A percentile compares a stretch with the other conserved stretches of the same genome.
Conservation (phyloP, 2,329 filamentous ascomycete genomes). For the Penicillium sp. region DNA sequence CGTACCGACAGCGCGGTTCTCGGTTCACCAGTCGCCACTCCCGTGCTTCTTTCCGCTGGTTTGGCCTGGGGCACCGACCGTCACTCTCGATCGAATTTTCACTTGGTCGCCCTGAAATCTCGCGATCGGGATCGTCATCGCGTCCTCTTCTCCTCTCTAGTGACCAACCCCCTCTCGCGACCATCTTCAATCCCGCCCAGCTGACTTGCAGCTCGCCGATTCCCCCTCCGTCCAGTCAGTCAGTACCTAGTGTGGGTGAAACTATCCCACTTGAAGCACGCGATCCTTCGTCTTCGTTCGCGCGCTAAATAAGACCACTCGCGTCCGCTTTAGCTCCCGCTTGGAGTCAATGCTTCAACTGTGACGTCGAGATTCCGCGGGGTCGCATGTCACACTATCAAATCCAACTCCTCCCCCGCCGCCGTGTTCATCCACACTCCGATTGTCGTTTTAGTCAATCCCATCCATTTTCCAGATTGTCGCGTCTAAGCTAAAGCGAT, state of each 20-base stretch:
- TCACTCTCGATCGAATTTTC: conserved; percentile 4
- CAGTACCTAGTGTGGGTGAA: not conserved
- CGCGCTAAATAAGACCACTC: conserved; percentile 3
- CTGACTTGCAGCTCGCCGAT: not conserved
- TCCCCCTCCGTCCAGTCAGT: too few species aligned
- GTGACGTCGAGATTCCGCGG: conserved; percentile 22
- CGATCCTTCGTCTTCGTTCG: not conserved
- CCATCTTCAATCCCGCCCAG: not conserved
- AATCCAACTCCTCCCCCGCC: conserved; percentile 2
- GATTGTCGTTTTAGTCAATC: conserved; percentile 4
- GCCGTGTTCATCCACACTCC: not conserved
- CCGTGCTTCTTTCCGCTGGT: conserved; percentile 6
- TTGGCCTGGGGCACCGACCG: conserved; percentile 5
- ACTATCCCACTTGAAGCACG: not conserved
- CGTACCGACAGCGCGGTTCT: conserved; percentile 4
- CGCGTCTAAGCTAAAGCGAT: not conserved
- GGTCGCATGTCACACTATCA: conserved; percentile 20
- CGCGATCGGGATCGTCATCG: conserved; percentile 1
- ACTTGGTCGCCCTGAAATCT: not conserved
- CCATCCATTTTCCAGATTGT: not conserved
- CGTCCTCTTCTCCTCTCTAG: not conserved
- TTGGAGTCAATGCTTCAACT: conserved; percentile 25
- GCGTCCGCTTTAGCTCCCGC: conserved; percentile 11
- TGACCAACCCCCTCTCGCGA: not conserved
- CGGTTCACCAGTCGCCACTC: conserved; percentile 8